Conservation (phyloP, 345 rosid species). For the Carallia brachiata region DNA sequence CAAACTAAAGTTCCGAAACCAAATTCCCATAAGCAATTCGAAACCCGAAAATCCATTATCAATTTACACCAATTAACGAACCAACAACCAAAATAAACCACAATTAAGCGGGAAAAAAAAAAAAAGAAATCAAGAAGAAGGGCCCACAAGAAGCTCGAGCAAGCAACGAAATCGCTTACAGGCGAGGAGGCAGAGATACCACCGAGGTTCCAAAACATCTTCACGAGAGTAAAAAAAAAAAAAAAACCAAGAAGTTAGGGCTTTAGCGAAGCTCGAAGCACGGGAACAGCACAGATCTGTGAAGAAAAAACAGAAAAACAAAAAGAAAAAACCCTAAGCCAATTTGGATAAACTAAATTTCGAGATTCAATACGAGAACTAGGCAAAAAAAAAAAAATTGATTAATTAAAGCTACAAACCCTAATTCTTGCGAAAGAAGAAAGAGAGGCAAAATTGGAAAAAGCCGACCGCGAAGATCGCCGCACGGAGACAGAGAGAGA, state of each 20-base stretch:
- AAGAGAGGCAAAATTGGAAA: constrained; percentile 21
- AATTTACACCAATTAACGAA: background rate
- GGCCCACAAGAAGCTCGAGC: background rate
- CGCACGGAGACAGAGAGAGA: constrained; percentile 10
- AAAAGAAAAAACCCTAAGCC: constrained; percentile 34
- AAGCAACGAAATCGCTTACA: constrained; percentile 47
- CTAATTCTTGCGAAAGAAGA: constrained; percentile 18
- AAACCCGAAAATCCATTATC: too few relatives aligned
- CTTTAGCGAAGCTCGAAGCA: constrained; percentile 20
- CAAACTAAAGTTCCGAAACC: background rate
- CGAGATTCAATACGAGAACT: constrained; percentile 15
- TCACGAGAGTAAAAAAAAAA: constrained; percentile 8
- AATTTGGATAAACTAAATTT: constrained; percentile 8
- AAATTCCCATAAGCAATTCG: background rate
- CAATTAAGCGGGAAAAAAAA: background rate
- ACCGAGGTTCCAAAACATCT: constrained; percentile 97
- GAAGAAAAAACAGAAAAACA: constrained; percentile 21
- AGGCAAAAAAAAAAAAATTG: background rate
- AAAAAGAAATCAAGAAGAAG: background rate
- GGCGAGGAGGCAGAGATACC: constrained; percentile 88
- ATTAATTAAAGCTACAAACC: constrained; percentile 24
- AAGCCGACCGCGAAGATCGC: constrained; percentile 41
- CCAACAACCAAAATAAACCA: background rate
- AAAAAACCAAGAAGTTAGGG: background rate
- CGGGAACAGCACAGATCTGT: constrained; percentile 52